Base-by-base conservation (phyloP, 2,329 filamentous ascomycete species). In the Phaeosphaeriaceae sp. region DNA sequence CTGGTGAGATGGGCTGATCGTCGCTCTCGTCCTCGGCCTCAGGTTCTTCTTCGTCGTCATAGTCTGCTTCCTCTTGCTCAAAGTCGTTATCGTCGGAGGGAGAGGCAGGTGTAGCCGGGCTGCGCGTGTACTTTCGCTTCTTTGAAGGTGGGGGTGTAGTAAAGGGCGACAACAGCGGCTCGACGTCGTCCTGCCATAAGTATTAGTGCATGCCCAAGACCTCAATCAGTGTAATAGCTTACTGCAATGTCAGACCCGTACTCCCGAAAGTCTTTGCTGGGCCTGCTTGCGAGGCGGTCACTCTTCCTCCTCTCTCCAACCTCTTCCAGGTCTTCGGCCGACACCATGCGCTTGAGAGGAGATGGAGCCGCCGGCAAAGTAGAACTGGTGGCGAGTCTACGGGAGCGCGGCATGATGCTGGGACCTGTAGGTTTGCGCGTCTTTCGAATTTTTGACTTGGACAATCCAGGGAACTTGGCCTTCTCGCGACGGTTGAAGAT, bases 71-170 rank as follows among this genome's bases (percentile, higher is more conserved):
- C 1, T 60, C 60, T 11, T 57, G 51, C 6, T 61, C 48, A 25
- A 67, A 70, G 7, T 70, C 65, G 40, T 61, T 65, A 48, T 69
- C 65, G 1, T 65, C 60, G 3, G 55, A 41, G 6, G 57, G 52
- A 24, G 56, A 52, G 4, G 40, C 42, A 5, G 51, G 54, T 0
- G 41, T 49, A 3, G 48, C 20, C 1, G 53, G 52, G 3, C 56
- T 27, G 19, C 48, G 57, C 7, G 40, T 46, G 4, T 56, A 42
- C 44, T 58, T 65, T 31, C 54, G 57, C 40, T 58, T 63, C 57
- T 68, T 68, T n/a, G n/a, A n/a, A 13, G 51, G 31, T 5, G 55
- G 56, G 1, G 25, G 31, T 15, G 31, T 36, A 36, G 31, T 7
- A 11, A 36, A 36, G 31, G 6, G 6, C 6, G 31, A 36, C 31